These are phyloP conservation scores for Purshia tridentata DNA, from an alignment of 306 rosid genomes.

Conservation along the genomic window DNA sequence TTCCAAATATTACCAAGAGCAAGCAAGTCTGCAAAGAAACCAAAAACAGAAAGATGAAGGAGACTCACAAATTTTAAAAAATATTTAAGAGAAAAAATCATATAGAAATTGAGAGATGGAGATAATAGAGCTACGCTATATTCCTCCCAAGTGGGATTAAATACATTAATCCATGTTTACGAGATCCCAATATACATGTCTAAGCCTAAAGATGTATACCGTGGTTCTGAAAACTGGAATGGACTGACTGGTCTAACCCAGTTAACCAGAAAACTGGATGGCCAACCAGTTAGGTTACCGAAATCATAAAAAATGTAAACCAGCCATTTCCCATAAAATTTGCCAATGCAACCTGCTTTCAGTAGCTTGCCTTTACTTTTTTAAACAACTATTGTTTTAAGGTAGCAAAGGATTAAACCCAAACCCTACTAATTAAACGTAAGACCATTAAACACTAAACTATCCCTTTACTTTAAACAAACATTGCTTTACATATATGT, in stretches of 20 bases:
- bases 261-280: no score
- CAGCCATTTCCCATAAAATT: no score
- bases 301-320: no score
- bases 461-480: no score
- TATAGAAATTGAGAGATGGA: neutral
- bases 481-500: no score
- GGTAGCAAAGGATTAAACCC: no score
- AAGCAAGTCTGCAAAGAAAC: conserved; percentile 61
- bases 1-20: conserved; percentile 92
- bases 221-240: neutral
- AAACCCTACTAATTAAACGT: no score
- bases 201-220: neutral
- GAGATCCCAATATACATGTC: neutral
- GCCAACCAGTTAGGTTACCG: no score
- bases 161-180: neutral
- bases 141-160: neutral
- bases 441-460: no score
- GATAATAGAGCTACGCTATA: neutral
- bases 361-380: no score
- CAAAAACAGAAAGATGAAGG: neutral
- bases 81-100: neutral
- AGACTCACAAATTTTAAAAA: neutral
- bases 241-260: neutral
- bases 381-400: no score
- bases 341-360: no score